A percentile compares a stretch with the other conserved stretches of the same genome.
phyloP scores from a whole-genome alignment of 2,329 filamentous ascomycete genomes.

The Calonectria leucothoes region DNA sequence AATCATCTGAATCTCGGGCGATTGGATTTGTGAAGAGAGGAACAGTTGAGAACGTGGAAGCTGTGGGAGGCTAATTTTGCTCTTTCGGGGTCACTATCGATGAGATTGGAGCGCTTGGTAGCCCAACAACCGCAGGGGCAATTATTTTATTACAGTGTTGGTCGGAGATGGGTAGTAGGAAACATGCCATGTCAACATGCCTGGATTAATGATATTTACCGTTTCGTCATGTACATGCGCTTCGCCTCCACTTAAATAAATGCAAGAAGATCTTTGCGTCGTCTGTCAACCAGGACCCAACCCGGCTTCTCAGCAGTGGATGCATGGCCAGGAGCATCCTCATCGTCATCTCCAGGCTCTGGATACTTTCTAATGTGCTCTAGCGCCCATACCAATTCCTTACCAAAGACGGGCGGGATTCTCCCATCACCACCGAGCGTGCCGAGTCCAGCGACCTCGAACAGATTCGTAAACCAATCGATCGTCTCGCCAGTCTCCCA shows the following conservation, averaged over 20 bases:
- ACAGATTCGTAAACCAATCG: slow-evolving; percentile 59
- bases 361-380: slow-evolving; percentile 62
- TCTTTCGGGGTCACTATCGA: no score
- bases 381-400: slow-evolving; percentile 59
- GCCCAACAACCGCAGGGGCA: no score
- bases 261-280: slow-evolving; percentile 20
- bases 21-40: no score
- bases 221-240: background rate
- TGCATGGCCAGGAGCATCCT: background rate
- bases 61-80: no score
- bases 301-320: background rate
- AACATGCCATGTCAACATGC: no score
- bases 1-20: no score
- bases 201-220: background rate
- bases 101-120: no score
- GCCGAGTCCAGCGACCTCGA: slow-evolving; percentile 60
- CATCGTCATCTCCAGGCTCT: slow-evolving; percentile 41
- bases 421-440: slow-evolving; percentile 59
- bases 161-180: no score
- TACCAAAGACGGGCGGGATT: slow-evolving; percentile 56
- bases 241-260: slow-evolving; percentile 9
- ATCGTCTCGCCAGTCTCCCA: slow-evolving; percentile 65
- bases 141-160: no score
- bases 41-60: no score
- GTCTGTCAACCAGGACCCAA: slow-evolving; percentile 30